phyloP scores from a whole-genome alignment of 768 basidiomycete genomes.

The Calocybe gangraenosa region DNA sequence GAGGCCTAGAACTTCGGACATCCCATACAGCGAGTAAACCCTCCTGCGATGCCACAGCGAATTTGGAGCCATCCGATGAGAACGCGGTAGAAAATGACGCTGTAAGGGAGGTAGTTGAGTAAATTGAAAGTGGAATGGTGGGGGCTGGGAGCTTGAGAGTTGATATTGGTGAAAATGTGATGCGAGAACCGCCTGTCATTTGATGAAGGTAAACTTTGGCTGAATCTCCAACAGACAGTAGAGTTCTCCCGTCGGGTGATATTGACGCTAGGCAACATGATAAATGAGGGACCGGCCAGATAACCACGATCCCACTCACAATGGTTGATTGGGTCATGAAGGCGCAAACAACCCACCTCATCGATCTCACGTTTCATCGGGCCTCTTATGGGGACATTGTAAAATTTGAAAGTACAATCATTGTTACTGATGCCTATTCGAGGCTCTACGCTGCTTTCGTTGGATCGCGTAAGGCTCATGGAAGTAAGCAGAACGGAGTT shows the following conservation, averaged over 20 bases:
- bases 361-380: conserved; percentile 36
- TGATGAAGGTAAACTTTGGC: conserved; percentile 80
- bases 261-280: conserved; percentile 62
- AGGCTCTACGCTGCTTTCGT: conserved; percentile 67
- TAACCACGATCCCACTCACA: conserved; percentile 47
- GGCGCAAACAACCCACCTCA: conserved; percentile 47
- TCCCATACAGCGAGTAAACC: conserved; percentile 82
- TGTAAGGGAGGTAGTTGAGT: conserved; percentile 41
- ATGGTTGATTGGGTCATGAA: conserved; percentile 77
- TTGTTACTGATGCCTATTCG: conserved; percentile 84
- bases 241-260: conserved; percentile 81
- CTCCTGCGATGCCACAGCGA: conserved; percentile 81
- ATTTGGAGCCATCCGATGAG: conserved; percentile 70
- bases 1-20: conserved; percentile 65
- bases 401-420: conserved; percentile 77
- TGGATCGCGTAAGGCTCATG: conserved; percentile 53
- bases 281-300: conserved; percentile 1
- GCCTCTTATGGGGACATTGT: conserved; percentile 60
- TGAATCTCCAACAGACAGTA: conserved; percentile 90
- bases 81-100: conserved; percentile 83
- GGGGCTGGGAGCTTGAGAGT: conserved; percentile 67
- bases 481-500: conserved; percentile 73
- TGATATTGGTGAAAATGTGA: conserved; percentile 62
- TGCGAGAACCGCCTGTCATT: conserved; percentile 57
- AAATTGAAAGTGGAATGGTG: conserved; percentile 31